These are phyloP conservation scores for Globisporangium spinosum DNA, from an alignment of 352 stramenopile genomes.

Conservation along the genomic window DNA sequence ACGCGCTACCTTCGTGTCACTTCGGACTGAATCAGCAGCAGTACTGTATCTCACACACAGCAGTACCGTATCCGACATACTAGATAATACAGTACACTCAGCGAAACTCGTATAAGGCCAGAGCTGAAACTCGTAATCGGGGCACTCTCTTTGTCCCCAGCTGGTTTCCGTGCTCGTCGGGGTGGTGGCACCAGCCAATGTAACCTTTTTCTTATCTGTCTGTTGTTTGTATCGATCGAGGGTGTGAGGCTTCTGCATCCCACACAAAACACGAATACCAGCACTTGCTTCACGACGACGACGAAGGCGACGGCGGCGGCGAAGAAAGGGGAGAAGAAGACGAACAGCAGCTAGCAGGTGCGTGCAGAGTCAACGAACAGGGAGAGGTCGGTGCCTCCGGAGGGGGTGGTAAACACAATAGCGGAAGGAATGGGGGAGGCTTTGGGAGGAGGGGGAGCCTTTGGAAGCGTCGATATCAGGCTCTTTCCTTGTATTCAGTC, in stretches of 20 bases:
- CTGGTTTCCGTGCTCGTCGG: not conserved
- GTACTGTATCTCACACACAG: not conserved
- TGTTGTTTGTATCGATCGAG: constrained; percentile 2
- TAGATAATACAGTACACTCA: not conserved
- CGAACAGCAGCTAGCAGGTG: not conserved
- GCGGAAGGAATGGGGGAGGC: not conserved
- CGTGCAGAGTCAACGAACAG: not conserved
- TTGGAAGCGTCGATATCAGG: not conserved
- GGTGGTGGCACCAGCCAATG: not conserved
- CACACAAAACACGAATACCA: not conserved
- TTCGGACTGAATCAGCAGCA: not conserved
- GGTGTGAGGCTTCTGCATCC: not conserved
- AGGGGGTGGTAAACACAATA: not conserved
- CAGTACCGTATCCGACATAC: not conserved
- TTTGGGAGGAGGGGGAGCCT: not conserved
- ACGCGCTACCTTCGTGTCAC: constrained; percentile 8
- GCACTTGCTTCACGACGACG: not conserved
- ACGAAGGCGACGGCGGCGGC: not conserved
- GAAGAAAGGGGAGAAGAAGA: not conserved
- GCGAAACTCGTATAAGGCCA: not conserved
- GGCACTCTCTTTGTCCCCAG: not conserved
- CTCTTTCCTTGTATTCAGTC: not conserved
- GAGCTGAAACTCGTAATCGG: not conserved
- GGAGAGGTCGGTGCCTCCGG: not conserved
- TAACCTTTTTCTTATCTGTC: constrained; percentile 7